Evolutionary conservation across 2,329 filamentous ascomycete species (phyloP).

Genomic region (Microcyclospora tardicrescens): DNA sequence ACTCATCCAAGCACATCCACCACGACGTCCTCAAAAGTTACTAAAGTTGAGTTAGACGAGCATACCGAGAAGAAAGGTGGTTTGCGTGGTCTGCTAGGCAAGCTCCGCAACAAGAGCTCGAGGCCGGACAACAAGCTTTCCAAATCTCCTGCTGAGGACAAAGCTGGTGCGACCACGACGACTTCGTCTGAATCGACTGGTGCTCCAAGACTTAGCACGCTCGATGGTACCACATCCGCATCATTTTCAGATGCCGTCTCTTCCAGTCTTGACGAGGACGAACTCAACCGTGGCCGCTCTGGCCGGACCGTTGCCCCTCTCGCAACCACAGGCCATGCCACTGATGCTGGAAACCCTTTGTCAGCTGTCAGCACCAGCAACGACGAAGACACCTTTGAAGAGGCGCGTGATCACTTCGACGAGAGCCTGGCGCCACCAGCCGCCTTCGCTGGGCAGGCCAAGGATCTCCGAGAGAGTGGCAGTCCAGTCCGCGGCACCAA

Average conservation of each 20-base stretch:
- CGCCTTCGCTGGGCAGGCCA: conserved; percentile 23
- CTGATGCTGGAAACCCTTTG: background rate
- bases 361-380: conserved; percentile 3
- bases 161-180: background rate
- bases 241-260: conserved; percentile 3
- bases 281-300: conserved; percentile 18
- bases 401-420: conserved; percentile 39
- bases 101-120: conserved; percentile 11
- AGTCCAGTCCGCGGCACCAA: conserved; percentile 41
- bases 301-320: background rate
- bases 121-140: conserved; percentile 9
- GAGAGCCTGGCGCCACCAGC: conserved; percentile 32
- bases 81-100: conserved; percentile 18
- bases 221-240: no score
- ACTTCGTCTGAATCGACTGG: background rate
- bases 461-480: conserved; percentile 19
- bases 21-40: background rate
- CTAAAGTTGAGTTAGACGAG: conserved; percentile 1
- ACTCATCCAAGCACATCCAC: conserved; percentile 2
- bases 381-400: conserved; percentile 38
- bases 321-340: background rate
- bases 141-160: background rate
- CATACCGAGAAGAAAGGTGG: conserved; percentile 14
- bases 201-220: no score
- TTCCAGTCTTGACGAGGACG: conserved; percentile 19